Base-by-base conservation (phyloP, 2,329 filamentous ascomycete genomes). In the Fusarium ambrosium region DNA sequence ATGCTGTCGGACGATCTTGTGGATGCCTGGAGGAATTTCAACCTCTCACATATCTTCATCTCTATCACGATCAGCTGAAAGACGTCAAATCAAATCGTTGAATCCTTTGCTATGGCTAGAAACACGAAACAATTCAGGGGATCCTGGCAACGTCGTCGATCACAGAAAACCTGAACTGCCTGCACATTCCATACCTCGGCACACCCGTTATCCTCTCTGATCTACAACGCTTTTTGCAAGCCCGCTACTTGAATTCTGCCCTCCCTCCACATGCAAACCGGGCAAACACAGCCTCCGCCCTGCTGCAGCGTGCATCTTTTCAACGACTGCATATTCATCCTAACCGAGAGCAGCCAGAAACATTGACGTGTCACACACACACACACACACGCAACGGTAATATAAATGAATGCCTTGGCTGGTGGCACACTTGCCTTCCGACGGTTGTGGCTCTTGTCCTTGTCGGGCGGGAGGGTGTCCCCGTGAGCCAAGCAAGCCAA, bases 221-320 rank as follows among this genome's bases (percentile, higher is more conserved):
- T 37, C 36, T n/a, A 24, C 36, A 39, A 39, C 24, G n/a, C 14
- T 37, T 18, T 29, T 29, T 27, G 18, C 39, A 39, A 39, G 18
- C 45, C 14, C 14, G 6, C 16, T 27, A 9, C 18, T 61, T 37
- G 32, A 51, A 51, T 63, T 63, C 61, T 24, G 61, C 60, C 43
- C 60, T 22, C 34, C 24, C 18, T 22, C 43, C 36, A 45, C 27
- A 20, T 43, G 34, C 22, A 55, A 59, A 41, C 14, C 56, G 34
- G 27, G 36, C 55, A 39, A 43, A 43, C 72, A 67, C 27, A 70
- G 72, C 72, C 72, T 70, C 45, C 72, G 72, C 72, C 72, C 66
- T 41, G 63, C 56, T 37, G 22, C 8, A 68, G 69, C 66, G 69
- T 1, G 20, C 51, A 70, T 62, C 75, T 16, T 22, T 59, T 59